Base-by-base conservation (phyloP, 257 asterid species). In the Ophiorrhiza pumila region DNA sequence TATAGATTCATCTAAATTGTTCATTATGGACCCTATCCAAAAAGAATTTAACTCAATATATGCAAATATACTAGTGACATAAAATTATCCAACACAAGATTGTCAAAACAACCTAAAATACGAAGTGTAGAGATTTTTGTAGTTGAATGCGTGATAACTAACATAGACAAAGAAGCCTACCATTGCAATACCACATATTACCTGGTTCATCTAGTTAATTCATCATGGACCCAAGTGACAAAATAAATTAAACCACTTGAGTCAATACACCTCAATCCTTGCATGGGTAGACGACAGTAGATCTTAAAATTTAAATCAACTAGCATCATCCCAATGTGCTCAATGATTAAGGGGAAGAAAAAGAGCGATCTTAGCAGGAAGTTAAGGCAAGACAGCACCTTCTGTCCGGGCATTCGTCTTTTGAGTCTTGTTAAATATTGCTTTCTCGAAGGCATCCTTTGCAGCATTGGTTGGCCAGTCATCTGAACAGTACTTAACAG, bases 381-480 rank as follows among this genome's bases (percentile, higher is more conserved):
- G 52, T 42, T 4, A 18, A 43, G 45, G 69, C 14, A 60, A 62
- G 35, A 17, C 41, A 35, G 39, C 66, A 91, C 97, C 94, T 89
- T 91, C 97, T 18, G 96, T 73, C 53, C 96, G 87, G 17, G 96
- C 97, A 81, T 82, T 89, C 25, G 87, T 91, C 89, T 89, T 89
- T 32, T 86, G 94, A 69, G 97, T 91, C 83, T 89, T 91, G 56
- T 82, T 69, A 79, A 89, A 91, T 29, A 87, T 77, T 43, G 92
- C 76, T 86, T 89, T 91, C 84, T 91, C 97, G 71, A 89, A 89
- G 57, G 87, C 83, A 72, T 86, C 90, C 72, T 86, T 89, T 11
- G 94, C 88, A 65, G 62, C 71, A 81, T 89, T 89, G 35, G 94
- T 87, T 35, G 92, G 82, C 97, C 96, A 87, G 72, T 91, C 96